Evolutionary conservation across 805 yeast genomes (phyloP).

Genomic region (Ogataea nakhonphanomensis): DNA sequence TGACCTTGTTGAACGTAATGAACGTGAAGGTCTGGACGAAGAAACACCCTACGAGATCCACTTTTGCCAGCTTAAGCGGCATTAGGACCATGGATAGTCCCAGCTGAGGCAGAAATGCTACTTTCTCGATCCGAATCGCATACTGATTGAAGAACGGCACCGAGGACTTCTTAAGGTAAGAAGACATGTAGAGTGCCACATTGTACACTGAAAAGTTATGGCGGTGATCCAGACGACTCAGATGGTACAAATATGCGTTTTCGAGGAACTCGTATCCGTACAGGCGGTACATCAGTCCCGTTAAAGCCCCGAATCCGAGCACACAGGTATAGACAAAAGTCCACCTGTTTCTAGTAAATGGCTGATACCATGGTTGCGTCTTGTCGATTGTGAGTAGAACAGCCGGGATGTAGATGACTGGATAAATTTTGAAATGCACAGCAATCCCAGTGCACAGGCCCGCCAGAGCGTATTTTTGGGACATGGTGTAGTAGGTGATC

Average conservation of each 20-base stretch:
- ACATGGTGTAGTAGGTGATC: conserved; percentile 46
- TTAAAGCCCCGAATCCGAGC: conserved; percentile 44
- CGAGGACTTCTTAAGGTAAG: conserved; percentile 33
- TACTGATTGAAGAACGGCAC: conserved; percentile 7
- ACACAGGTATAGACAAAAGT: conserved; percentile 39
- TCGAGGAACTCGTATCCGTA: conserved; percentile 76
- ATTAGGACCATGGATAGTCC: conserved; percentile 53
- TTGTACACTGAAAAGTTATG: conserved; percentile 93
- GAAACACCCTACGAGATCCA: conserved; percentile 46
- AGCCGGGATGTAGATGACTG: conserved; percentile 82
- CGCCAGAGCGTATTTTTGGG: conserved; percentile 31
- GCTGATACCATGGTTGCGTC: conserved; percentile 31
- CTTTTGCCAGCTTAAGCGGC: conserved; percentile 46
- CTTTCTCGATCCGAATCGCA: conserved; percentile 29
- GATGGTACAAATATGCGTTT: conserved; percentile 80
- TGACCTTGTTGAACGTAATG: conserved; percentile 74
- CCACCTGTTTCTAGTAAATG: conserved; percentile 43
- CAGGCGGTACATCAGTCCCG: conserved; percentile 56
- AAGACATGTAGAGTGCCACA: conserved; percentile 61
- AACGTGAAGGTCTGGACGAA: conserved; percentile 79
- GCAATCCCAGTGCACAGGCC: conserved; percentile 67
- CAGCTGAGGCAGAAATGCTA: conserved; percentile 85
- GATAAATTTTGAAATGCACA: conserved; percentile 89
- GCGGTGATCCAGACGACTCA: conserved; percentile 82
- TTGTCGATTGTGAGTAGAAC: conserved; percentile 40